phyloP scores from a whole-genome alignment of 2,329 filamentous ascomycete species.

The Trichophyton mentagrophytes region DNA sequence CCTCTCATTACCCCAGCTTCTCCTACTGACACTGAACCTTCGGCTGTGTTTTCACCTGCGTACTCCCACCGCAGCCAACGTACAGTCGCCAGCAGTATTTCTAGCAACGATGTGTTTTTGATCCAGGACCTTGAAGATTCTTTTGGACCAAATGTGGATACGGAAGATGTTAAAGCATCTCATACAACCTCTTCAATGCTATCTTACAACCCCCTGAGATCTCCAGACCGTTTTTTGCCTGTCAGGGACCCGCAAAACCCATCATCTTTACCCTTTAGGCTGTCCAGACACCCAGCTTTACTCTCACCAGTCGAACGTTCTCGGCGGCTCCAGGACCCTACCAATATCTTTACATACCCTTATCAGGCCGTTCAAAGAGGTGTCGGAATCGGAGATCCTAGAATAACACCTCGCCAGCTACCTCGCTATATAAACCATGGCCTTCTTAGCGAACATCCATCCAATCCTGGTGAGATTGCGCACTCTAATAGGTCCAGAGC shows the following conservation, averaged over 20 bases:
- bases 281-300: constrained; percentile 37
- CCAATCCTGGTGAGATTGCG: background rate
- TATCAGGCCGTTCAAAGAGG: constrained; percentile 14
- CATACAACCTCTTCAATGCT: background rate
- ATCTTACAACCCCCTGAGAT: constrained; percentile 17
- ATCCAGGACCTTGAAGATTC: background rate
- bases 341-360: constrained; percentile 44
- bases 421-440: constrained; percentile 25
- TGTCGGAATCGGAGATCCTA: constrained; percentile 11
- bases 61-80: background rate
- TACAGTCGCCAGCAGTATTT: background rate
- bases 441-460: constrained; percentile 10
- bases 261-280: constrained; percentile 38
- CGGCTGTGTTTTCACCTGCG: background rate
- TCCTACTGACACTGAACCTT: constrained; percentile 2
- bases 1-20: background rate
- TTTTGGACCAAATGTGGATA: background rate
- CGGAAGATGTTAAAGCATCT: background rate
- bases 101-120: background rate
- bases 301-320: constrained; percentile 37
- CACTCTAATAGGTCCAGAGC: constrained; percentile 13
- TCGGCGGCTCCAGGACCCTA: constrained; percentile 31
- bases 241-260: constrained; percentile 30
- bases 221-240: constrained; percentile 49
- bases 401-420: constrained; percentile 20